Evolutionary conservation across 306 rosid species (phyloP).

Genomic region (Vigna reflexopilosa): DNA sequence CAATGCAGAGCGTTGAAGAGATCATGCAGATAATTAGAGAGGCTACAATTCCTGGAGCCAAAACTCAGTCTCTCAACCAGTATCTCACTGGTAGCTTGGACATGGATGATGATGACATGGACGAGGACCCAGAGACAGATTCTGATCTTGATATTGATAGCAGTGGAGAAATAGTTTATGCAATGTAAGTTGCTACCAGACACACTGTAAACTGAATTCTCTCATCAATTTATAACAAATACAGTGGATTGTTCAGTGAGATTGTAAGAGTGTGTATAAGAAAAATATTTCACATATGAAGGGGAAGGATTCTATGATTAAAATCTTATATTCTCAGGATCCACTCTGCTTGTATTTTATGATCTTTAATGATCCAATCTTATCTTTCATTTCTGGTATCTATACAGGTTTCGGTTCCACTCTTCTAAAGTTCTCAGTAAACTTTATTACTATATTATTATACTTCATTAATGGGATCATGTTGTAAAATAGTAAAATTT

Average conservation of each 20-base stretch:
- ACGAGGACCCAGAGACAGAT: slow-evolving; percentile 79
- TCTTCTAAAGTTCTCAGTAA: not conserved
- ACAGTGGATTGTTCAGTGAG: slow-evolving; percentile 35
- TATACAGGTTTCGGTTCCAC: not conserved
- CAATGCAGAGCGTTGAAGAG: slow-evolving; percentile 82
- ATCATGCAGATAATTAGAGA: slow-evolving; percentile 89
- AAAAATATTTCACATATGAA: slow-evolving; percentile 30
- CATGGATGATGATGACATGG: slow-evolving; percentile 64
- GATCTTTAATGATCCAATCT: slow-evolving; percentile 27
- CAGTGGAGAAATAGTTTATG: slow-evolving; percentile 94
- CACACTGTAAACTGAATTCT: slow-evolving; percentile 3
- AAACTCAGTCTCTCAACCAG: slow-evolving; percentile 71
- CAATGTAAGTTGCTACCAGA: slow-evolving; percentile 58
- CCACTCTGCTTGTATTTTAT: slow-evolving; percentile 42
- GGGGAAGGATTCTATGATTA: slow-evolving; percentile 44
- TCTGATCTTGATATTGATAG: slow-evolving; percentile 88
- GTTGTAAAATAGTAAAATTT: too few relatives aligned
- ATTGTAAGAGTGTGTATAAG: slow-evolving; percentile 43
- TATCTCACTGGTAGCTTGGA: slow-evolving; percentile 85
- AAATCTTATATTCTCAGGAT: slow-evolving; percentile 33
- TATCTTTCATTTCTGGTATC: not conserved
- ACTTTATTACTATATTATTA: not conserved
- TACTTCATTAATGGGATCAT: too few relatives aligned
- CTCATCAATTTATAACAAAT: slow-evolving; percentile 31
- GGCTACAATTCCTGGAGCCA: slow-evolving; percentile 88